Percentiles rank a stretch among this genome's conserved stretches.
Conservation (phyloP, 495 filamentous ascomycete species). For the Amphirosellinia nigrospora region DNA sequence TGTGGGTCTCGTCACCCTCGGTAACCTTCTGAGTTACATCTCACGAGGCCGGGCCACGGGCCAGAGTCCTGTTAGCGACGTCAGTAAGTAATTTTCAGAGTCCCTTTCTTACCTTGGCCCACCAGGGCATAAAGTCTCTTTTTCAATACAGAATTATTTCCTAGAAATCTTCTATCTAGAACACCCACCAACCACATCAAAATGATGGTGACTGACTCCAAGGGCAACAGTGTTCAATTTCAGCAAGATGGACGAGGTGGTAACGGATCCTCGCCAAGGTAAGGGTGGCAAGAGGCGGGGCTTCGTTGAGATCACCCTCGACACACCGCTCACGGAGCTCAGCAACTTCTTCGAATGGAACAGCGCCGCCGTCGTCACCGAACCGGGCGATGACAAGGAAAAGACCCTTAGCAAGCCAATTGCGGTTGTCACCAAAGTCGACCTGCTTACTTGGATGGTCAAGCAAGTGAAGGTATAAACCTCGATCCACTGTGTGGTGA, state of each 20-base stretch:
- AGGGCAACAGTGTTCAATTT: slow-evolving; percentile 78
- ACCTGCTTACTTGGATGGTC: slow-evolving; percentile 90
- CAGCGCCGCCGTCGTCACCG: slow-evolving; percentile 90
- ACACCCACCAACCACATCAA: neutral
- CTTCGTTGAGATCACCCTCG: slow-evolving; percentile 92
- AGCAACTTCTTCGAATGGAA: slow-evolving; percentile 98
- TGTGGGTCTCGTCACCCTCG: slow-evolving; percentile 89
- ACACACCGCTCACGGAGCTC: slow-evolving; percentile 82
- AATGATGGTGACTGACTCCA: neutral
- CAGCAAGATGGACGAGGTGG: slow-evolving; percentile 78
- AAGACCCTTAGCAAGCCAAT: slow-evolving; percentile 71
- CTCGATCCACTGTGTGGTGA: neutral
- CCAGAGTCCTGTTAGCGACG: slow-evolving; percentile 74
- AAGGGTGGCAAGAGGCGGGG: slow-evolving; percentile 61
- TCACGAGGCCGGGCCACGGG: slow-evolving; percentile 77
- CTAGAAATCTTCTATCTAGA: neutral
- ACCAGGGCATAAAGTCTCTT: neutral
- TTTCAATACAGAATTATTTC: neutral
- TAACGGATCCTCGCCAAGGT: slow-evolving; percentile 78
- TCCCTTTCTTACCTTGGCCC: neutral
- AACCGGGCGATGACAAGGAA: slow-evolving; percentile 58
- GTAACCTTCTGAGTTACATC: slow-evolving; percentile 90
- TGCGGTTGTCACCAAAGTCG: slow-evolving; percentile 95
- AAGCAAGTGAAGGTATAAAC: slow-evolving; percentile 63
- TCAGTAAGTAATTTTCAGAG: slow-evolving; percentile 51